phyloP scores from a whole-genome alignment of 1,284 basidiomycete species.

The Mycosarcoma mackinlayi region DNA sequence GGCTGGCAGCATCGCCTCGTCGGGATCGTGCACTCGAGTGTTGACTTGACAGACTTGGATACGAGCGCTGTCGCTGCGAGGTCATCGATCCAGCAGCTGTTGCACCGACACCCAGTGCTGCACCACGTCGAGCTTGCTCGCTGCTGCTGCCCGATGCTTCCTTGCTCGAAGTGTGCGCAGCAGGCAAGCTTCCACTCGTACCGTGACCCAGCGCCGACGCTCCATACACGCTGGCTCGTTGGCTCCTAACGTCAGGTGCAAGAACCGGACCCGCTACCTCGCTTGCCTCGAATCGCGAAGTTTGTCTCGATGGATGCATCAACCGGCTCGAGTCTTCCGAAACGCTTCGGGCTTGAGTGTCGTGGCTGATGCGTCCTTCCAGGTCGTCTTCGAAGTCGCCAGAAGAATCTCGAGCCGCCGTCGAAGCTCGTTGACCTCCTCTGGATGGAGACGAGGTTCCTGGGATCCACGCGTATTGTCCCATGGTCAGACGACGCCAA shows the following conservation, averaged over 20 bases:
- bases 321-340: constrained; percentile 35
- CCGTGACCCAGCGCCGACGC: constrained; percentile 36
- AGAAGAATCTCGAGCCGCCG: constrained; percentile 19
- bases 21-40: constrained; percentile 27
- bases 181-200: constrained; percentile 26
- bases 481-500: constrained; percentile 54
- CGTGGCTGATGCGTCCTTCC: constrained; percentile 23
- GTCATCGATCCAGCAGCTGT: neutral
- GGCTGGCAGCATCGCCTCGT: constrained; percentile 43
- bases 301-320: constrained; percentile 11
- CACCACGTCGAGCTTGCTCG: constrained; percentile 13
- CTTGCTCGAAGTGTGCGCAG: constrained; percentile 21
- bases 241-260: constrained; percentile 41
- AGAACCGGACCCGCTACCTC: constrained; percentile 29
- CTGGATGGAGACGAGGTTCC: constrained; percentile 6
- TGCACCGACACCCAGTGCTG: neutral
- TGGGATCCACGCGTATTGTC: constrained; percentile 46
- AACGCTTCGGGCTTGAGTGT: constrained; percentile 5
- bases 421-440: constrained; percentile 2
- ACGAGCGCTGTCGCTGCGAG: constrained; percentile 8
- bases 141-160: constrained; percentile 37
- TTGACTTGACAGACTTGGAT: constrained; percentile 34
- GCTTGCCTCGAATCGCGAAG: constrained; percentile 23
- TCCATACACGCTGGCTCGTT: constrained; percentile 46
- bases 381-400: constrained; percentile 29